phyloP scores from a whole-genome alignment of 2,329 filamentous ascomycete genomes.

The Hypoxylon sp. region DNA sequence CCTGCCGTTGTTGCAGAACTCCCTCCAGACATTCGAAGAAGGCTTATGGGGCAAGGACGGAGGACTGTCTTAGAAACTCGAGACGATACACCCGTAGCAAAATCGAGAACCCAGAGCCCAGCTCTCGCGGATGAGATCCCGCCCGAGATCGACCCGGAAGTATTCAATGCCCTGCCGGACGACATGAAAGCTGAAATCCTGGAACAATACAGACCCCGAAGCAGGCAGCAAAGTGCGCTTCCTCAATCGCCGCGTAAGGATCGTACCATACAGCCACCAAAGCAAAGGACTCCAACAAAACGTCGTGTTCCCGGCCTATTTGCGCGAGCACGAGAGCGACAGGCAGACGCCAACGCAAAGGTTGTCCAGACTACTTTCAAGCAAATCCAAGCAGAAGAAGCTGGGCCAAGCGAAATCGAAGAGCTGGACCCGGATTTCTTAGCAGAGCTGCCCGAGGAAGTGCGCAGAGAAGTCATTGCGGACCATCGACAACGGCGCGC shows the following conservation, averaged over 20 bases:
- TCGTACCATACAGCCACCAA: constrained; percentile 64
- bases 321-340: constrained; percentile 65
- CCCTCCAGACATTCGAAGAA: constrained; percentile 84
- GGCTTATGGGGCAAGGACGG: constrained; percentile 73
- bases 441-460: constrained; percentile 84
- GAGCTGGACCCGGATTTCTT: constrained; percentile 81
- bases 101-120: constrained; percentile 60
- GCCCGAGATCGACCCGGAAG: constrained; percentile 87
- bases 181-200: constrained; percentile 90
- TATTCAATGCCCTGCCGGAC: constrained; percentile 85
- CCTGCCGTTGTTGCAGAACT: constrained; percentile 86
- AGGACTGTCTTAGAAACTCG: constrained; percentile 50
- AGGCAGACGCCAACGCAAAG: constrained; percentile 69
- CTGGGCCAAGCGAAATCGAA: constrained; percentile 58
- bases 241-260: constrained; percentile 71
- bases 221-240: constrained; percentile 57
- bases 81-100: constrained; percentile 53
- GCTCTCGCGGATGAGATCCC: constrained; percentile 63
- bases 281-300: constrained; percentile 77
- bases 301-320: constrained; percentile 66
- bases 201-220: constrained; percentile 72
- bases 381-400: constrained; percentile 47
- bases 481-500: constrained; percentile 79
- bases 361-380: constrained; percentile 78
- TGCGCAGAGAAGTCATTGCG: constrained; percentile 82